Evolutionary conservation across 768 basidiomycete species (phyloP).

Genomic region (Leucosporidium creatinivorum): DNA sequence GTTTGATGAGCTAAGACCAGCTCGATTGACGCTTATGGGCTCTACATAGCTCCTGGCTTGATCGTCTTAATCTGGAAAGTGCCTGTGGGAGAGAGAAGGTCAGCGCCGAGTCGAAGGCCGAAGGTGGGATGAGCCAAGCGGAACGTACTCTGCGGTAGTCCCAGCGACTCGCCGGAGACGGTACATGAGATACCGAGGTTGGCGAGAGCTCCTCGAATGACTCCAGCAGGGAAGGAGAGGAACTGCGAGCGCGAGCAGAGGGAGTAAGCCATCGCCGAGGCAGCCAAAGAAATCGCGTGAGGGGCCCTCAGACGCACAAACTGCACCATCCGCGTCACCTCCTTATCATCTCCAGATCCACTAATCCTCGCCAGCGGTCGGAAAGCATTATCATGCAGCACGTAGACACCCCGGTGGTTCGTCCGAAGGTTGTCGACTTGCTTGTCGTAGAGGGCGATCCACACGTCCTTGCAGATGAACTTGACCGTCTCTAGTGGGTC

Average conservation of each 20-base stretch:
- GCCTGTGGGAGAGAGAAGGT: background rate
- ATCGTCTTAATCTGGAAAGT: constrained; percentile 34
- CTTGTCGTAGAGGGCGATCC: constrained; percentile 36
- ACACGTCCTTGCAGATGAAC: constrained; percentile 37
- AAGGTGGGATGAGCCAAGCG: background rate
- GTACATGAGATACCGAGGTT: constrained; percentile 25
- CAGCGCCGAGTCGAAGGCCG: background rate
- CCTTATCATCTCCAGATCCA: background rate
- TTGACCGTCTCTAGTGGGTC: constrained; percentile 36
- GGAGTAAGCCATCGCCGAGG: background rate
- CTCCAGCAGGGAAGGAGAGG: constrained; percentile 24
- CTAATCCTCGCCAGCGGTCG: constrained; percentile 21
- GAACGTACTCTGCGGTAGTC: constrained; percentile 27
- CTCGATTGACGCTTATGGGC: background rate
- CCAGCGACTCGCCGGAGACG: constrained; percentile 22
- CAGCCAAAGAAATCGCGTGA: too few relatives aligned
- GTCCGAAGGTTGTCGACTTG: constrained; percentile 39
- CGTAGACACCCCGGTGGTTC: constrained; percentile 37
- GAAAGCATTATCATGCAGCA: constrained; percentile 31
- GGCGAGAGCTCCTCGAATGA: constrained; percentile 32
- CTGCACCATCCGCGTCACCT: constrained; percentile 3
- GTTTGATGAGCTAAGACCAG: background rate
- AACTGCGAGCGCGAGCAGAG: constrained; percentile 4
- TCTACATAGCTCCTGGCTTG: background rate
- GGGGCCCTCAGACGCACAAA: constrained; percentile 1